Evolutionary conservation across 345 rosid genomes (phyloP), one percentile per base, ranked within the genome.

Genomic region (Passiflora organensis): DNA sequence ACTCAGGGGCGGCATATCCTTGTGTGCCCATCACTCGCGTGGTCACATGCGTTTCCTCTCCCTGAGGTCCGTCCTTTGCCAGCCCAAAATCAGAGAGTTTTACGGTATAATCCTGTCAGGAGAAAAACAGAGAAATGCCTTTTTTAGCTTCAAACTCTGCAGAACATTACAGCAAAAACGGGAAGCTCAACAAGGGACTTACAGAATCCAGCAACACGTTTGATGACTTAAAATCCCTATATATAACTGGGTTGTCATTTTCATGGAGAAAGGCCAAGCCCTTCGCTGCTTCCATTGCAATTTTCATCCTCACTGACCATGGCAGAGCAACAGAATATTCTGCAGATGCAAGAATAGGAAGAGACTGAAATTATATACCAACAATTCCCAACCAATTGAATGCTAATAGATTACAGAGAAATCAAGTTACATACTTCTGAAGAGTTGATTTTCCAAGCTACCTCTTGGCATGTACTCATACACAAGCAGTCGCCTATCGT

Each of bases 241-340:
- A 86, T 48, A 86, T 89, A 28, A 89, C 87, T 1, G 91, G 95
- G 57, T 76, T 82, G 32, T 86, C 84, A 15, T 68, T 72, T 63
- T 73, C 85, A 54, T 89, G 96, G 11, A 89, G 87, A 63, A 89
- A 86, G 43, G 80, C 95, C 14, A 89, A 62, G 25, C 96, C 95
- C 63, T 79, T 82, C 2, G 95, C 96, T 1, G 96, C 95, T 63
- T 82, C 91, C 21, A 83, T 42, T 0, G 84, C 95, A 39, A 89
- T 80, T 56, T 82, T 89, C 91, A 89, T 83, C 72, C 96, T 77
- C 13, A 72, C 74, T 32, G 76, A 76, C 91, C 96, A 86, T 36
- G 86, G 72, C 76, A 89, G 65, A 6, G 82, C 51, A 10, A 66
- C 72, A 10, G 81, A 66, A 63, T 71, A 76, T 68, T 81, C 93